Base-by-base conservation (phyloP, 2,329 filamentous ascomycete species). In the Fusarium sp. region DNA sequence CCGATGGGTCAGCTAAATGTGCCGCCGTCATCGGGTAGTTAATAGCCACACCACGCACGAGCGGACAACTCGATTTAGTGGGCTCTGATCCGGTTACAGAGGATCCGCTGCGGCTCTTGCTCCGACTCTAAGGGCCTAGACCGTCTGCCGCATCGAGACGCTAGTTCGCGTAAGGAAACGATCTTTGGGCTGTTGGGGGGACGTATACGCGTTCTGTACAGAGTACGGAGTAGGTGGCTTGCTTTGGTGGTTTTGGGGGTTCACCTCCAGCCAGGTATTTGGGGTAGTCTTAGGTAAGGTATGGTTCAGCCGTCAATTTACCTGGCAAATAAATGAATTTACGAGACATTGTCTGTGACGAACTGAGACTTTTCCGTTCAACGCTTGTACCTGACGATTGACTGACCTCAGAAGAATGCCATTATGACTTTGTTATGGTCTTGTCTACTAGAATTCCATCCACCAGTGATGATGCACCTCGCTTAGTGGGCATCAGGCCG, bases 121-220 rank as follows among this genome's bases (percentile, higher is more conserved):
- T 52, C 49, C 49, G 49, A 18, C 23, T 52, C 33, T 38, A 38
- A n/a, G 33, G 49, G 49, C 49, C 49, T 21, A 38, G 49, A 27
- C 49, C 16, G n/a, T 8, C 29, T 3, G 10, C 19, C 5, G 49
- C 33, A 38, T 51, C 46, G n/a, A 25, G 0, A 2, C n/a, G 29
- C 49, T 52, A 27, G 33, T 37, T 52, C 33, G 19, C n/a, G 31
- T 52, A 52, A 52, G 31, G 49, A 33, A 52, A 52, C 49, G 33
- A 55, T 31, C 25, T 29, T 55, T 23, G 25, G 25, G 49, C 37
- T 29, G 51, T 23, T 29, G 35, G 21, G 25, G 25, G 19, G 23
- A 21, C 25, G 10, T 19, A 10, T 41, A 55, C 25, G 35, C 37
- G 51, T 41, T 55, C 25, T 23, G 51, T 31, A n/a, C n/a, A n/a